phyloP scores from a whole-genome alignment of 192 early-diverging fungal genomes.

The Backusella sp. region DNA sequence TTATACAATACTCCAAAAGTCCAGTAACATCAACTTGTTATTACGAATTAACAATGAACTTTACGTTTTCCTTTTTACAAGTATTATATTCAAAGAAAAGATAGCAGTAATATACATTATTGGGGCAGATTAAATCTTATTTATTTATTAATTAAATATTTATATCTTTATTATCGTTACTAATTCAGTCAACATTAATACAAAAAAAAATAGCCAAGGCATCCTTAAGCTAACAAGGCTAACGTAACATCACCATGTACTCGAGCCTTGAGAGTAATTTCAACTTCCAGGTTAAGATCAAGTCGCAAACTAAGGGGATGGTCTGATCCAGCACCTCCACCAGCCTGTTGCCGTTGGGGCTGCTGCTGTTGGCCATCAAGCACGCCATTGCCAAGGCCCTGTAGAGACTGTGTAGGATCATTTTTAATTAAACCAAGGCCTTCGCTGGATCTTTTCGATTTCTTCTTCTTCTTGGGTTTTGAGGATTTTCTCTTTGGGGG shows the following conservation, averaged over 20 bases:
- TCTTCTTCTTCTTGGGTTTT: constrained; percentile 8
- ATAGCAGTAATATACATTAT: too few relatives aligned
- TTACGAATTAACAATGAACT: too few relatives aligned
- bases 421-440: constrained; percentile 8
- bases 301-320: constrained; percentile 22
- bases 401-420: constrained; percentile 1
- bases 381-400: not conserved
- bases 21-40: too few relatives aligned
- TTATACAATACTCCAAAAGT: too few relatives aligned
- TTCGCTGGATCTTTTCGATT: not conserved
- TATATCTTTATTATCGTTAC: not conserved
- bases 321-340: not conserved
- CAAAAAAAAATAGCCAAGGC: not conserved
- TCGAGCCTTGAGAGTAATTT: constrained; percentile 22
- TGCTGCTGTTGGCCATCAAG: constrained; percentile 1
- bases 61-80: too few relatives aligned
- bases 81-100: too few relatives aligned
- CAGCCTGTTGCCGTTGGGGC: not conserved
- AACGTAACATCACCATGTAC: constrained; percentile 28
- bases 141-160: not conserved
- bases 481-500: not conserved
- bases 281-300: constrained; percentile 27
- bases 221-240: constrained; percentile 16
- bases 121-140: too few relatives aligned
- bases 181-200: not conserved